Percentiles rank a stretch among this genome's conserved stretches.
Conservation (phyloP, 1,284 basidiomycete species). For the Schizopora paradoxa region DNA sequence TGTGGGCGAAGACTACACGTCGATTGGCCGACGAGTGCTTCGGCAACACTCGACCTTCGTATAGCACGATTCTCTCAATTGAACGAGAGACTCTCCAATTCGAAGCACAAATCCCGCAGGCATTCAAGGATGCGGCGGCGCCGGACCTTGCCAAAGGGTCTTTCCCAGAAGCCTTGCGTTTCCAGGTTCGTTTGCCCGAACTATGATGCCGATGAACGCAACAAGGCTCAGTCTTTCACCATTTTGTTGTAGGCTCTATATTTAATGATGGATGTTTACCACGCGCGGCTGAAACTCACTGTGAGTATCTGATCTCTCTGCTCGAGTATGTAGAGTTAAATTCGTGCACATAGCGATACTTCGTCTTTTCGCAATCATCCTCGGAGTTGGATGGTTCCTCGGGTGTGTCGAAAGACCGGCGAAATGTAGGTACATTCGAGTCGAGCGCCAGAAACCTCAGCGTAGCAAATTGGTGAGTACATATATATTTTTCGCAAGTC, state of each 20-base stretch:
- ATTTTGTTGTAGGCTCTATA: conserved; percentile 17
- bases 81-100: too few species aligned
- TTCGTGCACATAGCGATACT: conserved; percentile 20
- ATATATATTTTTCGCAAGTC: conserved; percentile 2
- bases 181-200: too few species aligned
- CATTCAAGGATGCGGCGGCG: too few species aligned
- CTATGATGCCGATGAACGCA: too few species aligned
- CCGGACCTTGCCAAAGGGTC: too few species aligned
- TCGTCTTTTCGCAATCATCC: conserved; percentile 20
- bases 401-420: conserved; percentile 11
- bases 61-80: too few species aligned
- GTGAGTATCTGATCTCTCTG: not conserved
- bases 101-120: too few species aligned
- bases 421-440: conserved; percentile 16
- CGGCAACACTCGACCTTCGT: too few species aligned
- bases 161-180: too few species aligned
- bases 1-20: too few species aligned
- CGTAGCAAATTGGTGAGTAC: conserved; percentile 10
- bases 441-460: conserved; percentile 6
- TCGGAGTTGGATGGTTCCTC: conserved; percentile 9
- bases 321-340: not conserved
- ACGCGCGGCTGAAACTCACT: not conserved
- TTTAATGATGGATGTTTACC: conserved; percentile 6
- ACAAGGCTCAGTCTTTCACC: too few species aligned
- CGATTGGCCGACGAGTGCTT: too few species aligned